Evolutionary conservation across 805 yeast genomes (phyloP).

Genomic region (Candida qinlingensis): DNA sequence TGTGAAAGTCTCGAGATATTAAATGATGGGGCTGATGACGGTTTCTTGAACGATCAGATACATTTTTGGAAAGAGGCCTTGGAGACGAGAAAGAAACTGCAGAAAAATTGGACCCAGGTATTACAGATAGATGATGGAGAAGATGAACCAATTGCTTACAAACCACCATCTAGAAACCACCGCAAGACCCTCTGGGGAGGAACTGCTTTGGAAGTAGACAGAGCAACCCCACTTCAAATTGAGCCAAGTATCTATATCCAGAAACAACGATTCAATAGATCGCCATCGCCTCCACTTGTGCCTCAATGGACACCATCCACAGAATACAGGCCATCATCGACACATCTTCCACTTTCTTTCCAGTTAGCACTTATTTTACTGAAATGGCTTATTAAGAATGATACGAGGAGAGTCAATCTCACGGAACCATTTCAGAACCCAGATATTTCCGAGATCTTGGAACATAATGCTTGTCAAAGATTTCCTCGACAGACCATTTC

Average conservation of each 20-base stretch:
- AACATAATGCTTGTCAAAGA: slow-evolving; percentile 10
- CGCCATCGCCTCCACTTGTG: background rate
- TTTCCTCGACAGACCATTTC: slow-evolving; percentile 14
- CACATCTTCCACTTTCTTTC: slow-evolving; percentile 2
- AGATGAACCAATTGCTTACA: slow-evolving; percentile 6
- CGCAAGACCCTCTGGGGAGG: background rate
- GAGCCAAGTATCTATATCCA: slow-evolving; percentile 16
- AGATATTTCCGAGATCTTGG: slow-evolving; percentile 13
- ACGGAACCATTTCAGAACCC: slow-evolving; percentile 13
- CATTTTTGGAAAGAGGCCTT: slow-evolving; percentile 33
- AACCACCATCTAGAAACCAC: background rate
- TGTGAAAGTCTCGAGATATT: slow-evolving; percentile 24
- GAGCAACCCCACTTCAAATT: slow-evolving; percentile 7
- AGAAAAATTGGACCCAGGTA: slow-evolving; percentile 31
- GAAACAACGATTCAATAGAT: slow-evolving; percentile 5
- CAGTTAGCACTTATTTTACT: slow-evolving; percentile 17
- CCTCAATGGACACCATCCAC: slow-evolving; percentile 10
- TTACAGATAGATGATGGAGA: slow-evolving; percentile 10
- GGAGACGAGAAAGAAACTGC: slow-evolving; percentile 20
- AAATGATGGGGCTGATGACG: slow-evolving; percentile 13
- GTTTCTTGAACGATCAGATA: slow-evolving; percentile 27
- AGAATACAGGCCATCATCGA: slow-evolving; percentile 1
- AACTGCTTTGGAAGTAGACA: background rate
- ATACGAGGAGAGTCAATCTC: slow-evolving; percentile 13
- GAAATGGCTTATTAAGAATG: slow-evolving; percentile 18